Evolutionary conservation across 2,329 filamentous ascomycete species (phyloP), one percentile per base, ranked within the genome.

Genomic region (Fusarium denticulatum): DNA sequence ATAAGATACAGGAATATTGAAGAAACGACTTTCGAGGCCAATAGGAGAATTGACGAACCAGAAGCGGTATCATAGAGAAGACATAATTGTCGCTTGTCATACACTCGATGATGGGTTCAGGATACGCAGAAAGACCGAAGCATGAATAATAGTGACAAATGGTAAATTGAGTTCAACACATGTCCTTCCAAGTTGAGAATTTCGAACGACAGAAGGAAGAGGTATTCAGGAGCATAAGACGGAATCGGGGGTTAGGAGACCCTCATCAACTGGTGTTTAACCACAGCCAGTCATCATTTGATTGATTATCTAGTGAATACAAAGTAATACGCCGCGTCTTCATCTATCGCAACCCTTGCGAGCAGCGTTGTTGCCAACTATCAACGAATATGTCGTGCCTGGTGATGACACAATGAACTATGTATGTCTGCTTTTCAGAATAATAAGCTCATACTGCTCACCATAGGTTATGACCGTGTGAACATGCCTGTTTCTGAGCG

Each of bases 321-420:
- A 30, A 37, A 60, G 34, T 28, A 49, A 69, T 59, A 43, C 26
- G 52, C 28, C 39, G 24, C 60, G 39, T 34, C 40, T 60, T 75
- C 53, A 53, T 72, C 71, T 69, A 49, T 47, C 62, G 36, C 73
- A 49, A 71, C 30, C 71, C 58, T 55, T 53, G 16, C 26, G 40
- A 64, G 50, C 34, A 52, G 30, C 36, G 45, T 40, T 37, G 30
- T 45, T 26, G 30, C 34, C 52, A 28, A 37, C 39, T 40, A 24
- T 45, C 14, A 34, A 37, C n/a, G 36, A 34, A 39, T 32, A 30
- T 39, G 30, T 39, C 32, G 43, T 43, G 55, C 46, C 52, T 13
- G 36, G 36, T 40, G 42, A 34, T 49, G 18, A 22, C 46, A 32
- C n/a, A 40, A 30, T 28, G 26, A 55, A 55, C 32, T 65, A 36